Evolutionary conservation across 352 stramenopile species (phyloP).

Genomic region (Globisporangium polare): DNA sequence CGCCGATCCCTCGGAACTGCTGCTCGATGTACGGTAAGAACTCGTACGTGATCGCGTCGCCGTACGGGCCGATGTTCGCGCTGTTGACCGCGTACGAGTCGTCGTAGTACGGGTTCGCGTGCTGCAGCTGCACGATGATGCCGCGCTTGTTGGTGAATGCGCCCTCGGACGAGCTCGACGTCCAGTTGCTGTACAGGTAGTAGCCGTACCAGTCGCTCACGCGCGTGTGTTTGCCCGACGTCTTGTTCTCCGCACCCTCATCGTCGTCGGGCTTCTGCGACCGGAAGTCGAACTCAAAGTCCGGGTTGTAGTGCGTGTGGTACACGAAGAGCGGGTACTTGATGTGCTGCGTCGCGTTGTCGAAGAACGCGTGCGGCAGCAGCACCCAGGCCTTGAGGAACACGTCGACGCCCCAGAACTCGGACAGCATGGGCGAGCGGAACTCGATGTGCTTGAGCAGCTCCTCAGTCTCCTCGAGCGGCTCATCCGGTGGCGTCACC

Average conservation of each 20-base stretch:
- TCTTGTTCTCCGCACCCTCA: conserved; percentile 17
- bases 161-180: conserved; percentile 37
- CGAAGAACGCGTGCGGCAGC: conserved; percentile 66
- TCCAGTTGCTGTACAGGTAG: conserved; percentile 76
- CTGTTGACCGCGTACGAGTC: conserved; percentile 78
- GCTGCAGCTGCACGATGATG: conserved; percentile 73
- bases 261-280: conserved; percentile 22
- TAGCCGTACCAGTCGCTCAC: conserved; percentile 48
- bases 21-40: conserved; percentile 64
- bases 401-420: conserved; percentile 71
- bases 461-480: conserved; percentile 39
- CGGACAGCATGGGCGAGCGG: conserved; percentile 49
- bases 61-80: conserved; percentile 70
- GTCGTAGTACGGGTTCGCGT: conserved; percentile 80
- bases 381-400: conserved; percentile 68
- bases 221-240: not conserved
- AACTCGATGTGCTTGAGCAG: conserved; percentile 67
- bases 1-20: conserved; percentile 57
- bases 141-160: conserved; percentile 60
- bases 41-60: conserved; percentile 72
- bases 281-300: conserved; percentile 58
- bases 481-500: conserved; percentile 30
- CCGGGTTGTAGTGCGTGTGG: conserved; percentile 67
- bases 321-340: conserved; percentile 74
- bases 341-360: conserved; percentile 38